Conservation (phyloP, 2,329 filamentous ascomycete species). For the Phyllosticta citribraziliensis region DNA sequence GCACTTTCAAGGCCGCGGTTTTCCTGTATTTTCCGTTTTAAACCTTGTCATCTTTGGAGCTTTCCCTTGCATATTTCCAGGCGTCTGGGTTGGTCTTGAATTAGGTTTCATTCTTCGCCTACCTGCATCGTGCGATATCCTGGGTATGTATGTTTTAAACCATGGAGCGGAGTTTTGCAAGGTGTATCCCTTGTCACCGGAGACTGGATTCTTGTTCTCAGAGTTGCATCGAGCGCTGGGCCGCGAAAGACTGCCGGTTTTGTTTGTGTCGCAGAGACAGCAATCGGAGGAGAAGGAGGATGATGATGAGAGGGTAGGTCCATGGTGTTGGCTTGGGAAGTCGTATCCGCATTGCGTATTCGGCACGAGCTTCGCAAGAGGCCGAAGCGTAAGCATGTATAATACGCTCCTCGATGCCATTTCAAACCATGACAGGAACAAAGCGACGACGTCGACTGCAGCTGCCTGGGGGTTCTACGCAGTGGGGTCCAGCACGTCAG, state of each 20-base stretch:
- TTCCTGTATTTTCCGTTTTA: not conserved
- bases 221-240: not conserved
- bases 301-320: no score
- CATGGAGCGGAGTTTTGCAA: not conserved
- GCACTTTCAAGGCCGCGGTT: no score
- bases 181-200: not conserved
- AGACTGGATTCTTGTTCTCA: not conserved
- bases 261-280: no score
- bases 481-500: not conserved
- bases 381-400: no score
- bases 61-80: not conserved
- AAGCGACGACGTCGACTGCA: no score
- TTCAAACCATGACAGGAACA: no score
- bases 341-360: no score
- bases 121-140: not conserved
- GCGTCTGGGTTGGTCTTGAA: not conserved
- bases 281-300: no score
- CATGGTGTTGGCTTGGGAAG: no score
- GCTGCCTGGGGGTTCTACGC: no score
- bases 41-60: not conserved
- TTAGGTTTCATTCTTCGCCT: not conserved
- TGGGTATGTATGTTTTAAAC: not conserved
- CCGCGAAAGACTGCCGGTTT: not conserved
- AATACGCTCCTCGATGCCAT: no score
- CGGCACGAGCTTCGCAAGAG: no score